Evolutionary conservation across 2,329 filamentous ascomycete genomes (phyloP).

Genomic region (Ilyonectria mors-panacis): DNA sequence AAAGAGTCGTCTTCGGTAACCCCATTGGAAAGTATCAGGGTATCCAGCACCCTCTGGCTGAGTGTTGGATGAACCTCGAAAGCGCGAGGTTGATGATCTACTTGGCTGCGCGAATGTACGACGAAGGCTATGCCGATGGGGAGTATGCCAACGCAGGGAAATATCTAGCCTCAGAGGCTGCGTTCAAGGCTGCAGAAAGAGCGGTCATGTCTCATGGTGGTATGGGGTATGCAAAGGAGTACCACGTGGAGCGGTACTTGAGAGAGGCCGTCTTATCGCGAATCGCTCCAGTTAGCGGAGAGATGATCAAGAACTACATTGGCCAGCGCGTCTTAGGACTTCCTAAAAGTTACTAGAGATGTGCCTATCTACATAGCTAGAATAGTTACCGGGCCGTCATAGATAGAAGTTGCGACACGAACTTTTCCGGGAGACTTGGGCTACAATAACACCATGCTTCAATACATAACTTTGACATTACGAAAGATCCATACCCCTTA

Average conservation of each 20-base stretch:
- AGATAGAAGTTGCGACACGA: background rate
- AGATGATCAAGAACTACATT: constrained; percentile 36
- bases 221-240: constrained; percentile 32
- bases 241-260: constrained; percentile 32
- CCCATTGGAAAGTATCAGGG: constrained; percentile 34
- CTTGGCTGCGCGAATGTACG: constrained; percentile 27
- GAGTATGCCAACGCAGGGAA: constrained; percentile 33
- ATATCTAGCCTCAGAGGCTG: constrained; percentile 27
- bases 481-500: no score
- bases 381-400: no score
- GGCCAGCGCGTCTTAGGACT: constrained; percentile 21
- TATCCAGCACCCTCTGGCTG: constrained; percentile 31
- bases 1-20: constrained; percentile 24
- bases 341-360: constrained; percentile 24
- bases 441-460: background rate
- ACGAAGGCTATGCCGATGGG: constrained; percentile 22
- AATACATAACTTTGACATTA: background rate
- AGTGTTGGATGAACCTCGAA: constrained; percentile 37
- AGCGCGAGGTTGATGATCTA: constrained; percentile 36
- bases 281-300: constrained; percentile 27
- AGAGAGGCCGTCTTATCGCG: constrained; percentile 21
- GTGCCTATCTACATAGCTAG: background rate
- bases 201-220: constrained; percentile 31
- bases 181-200: constrained; percentile 31
- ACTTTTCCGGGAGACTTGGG: no score